Percentiles rank a stretch among this genome's conserved stretches.
phyloP scores from a whole-genome alignment of 148 eudicot species.

The Fagopyrum esculentum region DNA sequence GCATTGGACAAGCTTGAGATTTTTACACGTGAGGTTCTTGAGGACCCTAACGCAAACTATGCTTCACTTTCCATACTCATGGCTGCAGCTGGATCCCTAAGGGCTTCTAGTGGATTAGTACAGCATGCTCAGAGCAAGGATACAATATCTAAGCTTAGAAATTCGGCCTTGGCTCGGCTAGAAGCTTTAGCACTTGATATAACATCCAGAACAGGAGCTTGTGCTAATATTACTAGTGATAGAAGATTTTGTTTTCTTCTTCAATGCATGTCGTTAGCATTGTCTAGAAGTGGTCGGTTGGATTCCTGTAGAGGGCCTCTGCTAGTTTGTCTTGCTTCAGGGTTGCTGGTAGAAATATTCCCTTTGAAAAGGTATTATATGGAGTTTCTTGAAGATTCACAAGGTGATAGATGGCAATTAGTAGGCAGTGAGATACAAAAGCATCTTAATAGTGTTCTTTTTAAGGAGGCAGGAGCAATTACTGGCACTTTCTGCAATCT shows the following conservation, averaged over 20 bases:
- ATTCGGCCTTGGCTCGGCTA: constrained; percentile 48
- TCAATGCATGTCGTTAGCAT: constrained; percentile 63
- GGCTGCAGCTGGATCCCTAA: constrained; percentile 84
- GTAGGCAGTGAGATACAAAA: constrained; percentile 35
- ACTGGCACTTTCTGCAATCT: constrained; percentile 72
- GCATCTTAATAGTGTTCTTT: constrained; percentile 47
- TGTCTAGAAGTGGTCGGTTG: constrained; percentile 60
- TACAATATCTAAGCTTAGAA: constrained; percentile 28
- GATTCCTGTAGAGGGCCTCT: constrained; percentile 41
- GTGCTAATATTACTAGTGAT: constrained; percentile 18
- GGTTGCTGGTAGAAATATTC: constrained; percentile 66
- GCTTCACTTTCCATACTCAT: constrained; percentile 51
- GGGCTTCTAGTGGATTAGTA: constrained; percentile 50
- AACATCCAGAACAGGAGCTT: constrained; percentile 27
- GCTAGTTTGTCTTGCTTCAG: constrained; percentile 54
- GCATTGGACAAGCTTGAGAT: constrained; percentile 38
- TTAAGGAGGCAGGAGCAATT: constrained; percentile 89
- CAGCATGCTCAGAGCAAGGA: constrained; percentile 24
- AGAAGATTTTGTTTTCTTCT: constrained; percentile 35
- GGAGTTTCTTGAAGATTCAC: constrained; percentile 30
- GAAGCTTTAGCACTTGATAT: constrained; percentile 52
- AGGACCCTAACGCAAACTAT: constrained; percentile 29
- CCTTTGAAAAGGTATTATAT: constrained; percentile 48
- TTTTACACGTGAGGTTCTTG: constrained; percentile 37
- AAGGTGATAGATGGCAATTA: constrained; percentile 15